A percentile compares a stretch with the other conserved stretches of the same genome.
These are phyloP conservation scores for Fusarium devonianum DNA, from an alignment of 2,329 filamentous ascomycete genomes.

Conservation along the genomic window DNA sequence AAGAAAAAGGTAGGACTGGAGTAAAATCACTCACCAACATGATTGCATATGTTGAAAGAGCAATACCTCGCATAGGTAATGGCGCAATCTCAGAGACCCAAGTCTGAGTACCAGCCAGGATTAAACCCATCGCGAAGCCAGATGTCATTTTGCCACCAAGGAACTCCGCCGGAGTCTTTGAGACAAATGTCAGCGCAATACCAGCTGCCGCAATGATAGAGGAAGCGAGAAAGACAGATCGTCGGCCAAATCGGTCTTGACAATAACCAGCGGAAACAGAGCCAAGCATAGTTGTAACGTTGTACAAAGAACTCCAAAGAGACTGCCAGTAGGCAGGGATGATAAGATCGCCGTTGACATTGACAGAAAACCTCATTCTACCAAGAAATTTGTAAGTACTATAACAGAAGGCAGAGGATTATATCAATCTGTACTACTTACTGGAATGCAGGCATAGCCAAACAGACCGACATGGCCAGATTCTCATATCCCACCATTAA, in stretches of 20 bases:
- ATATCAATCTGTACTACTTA: neutral
- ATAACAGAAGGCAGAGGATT: neutral
- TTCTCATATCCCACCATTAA: constrained; percentile 13
- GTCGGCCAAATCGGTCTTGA: constrained; percentile 10
- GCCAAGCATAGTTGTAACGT: constrained; percentile 6
- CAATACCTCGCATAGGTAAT: constrained; percentile 10
- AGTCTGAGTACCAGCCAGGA: constrained; percentile 8
- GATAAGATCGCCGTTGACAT: constrained; percentile 7
- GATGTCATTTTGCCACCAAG: constrained; percentile 10
- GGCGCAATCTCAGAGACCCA: constrained; percentile 12
- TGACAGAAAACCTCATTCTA: constrained; percentile 7
- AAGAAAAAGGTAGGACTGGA: no score
- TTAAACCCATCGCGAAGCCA: constrained; percentile 6
- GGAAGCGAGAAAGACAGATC: constrained; percentile 2
- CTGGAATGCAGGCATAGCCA: constrained; percentile 15
- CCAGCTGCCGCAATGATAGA: neutral
- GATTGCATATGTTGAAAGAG: constrained; percentile 6
- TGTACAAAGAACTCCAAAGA: constrained; percentile 9
- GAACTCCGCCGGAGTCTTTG: constrained; percentile 6
- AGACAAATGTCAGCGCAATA: constrained; percentile 3
- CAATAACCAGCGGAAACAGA: constrained; percentile 3
- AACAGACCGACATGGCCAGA: constrained; percentile 5
- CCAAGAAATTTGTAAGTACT: neutral
- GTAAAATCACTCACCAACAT: constrained; percentile 3
- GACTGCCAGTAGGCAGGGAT: constrained; percentile 18